Conservation (phyloP, 2,329 filamentous ascomycete species). For the Clarireedia monteithiana region DNA sequence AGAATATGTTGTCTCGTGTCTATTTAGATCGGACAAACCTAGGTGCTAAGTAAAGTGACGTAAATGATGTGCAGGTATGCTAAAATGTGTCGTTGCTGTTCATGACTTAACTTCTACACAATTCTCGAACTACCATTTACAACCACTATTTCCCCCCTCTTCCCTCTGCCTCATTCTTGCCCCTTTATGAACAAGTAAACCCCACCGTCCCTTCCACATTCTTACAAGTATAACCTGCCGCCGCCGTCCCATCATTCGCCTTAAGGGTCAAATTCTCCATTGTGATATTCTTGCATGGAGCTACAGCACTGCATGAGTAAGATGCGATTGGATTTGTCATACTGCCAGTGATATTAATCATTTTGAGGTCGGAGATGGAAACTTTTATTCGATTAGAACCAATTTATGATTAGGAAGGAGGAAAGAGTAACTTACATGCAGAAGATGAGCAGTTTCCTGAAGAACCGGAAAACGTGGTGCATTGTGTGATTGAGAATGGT, state of each 20-base stretch:
- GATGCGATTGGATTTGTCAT: not conserved
- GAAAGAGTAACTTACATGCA: not conserved
- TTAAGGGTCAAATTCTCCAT: not conserved
- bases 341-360: conserved; percentile 1
- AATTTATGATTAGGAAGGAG: too few species aligned
- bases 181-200: not conserved
- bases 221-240: not conserved
- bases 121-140: too few species aligned
- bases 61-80: too few species aligned
- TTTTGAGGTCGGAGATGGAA: not conserved
- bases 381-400: not conserved
- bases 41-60: too few species aligned
- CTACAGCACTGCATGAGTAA: conserved; percentile 1
- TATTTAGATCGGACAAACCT: too few species aligned
- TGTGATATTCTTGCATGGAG: not conserved
- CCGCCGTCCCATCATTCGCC: not conserved
- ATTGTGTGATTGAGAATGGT: conserved; percentile 32
- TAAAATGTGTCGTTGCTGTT: too few species aligned
- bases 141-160: not conserved
- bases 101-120: too few species aligned
- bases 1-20: too few species aligned
- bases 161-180: not conserved
- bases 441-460: conserved; percentile 34
- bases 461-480: conserved; percentile 32
- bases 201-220: not conserved